Conservation (phyloP, 2,329 filamentous ascomycete genomes). For the Penicillium sp. region DNA sequence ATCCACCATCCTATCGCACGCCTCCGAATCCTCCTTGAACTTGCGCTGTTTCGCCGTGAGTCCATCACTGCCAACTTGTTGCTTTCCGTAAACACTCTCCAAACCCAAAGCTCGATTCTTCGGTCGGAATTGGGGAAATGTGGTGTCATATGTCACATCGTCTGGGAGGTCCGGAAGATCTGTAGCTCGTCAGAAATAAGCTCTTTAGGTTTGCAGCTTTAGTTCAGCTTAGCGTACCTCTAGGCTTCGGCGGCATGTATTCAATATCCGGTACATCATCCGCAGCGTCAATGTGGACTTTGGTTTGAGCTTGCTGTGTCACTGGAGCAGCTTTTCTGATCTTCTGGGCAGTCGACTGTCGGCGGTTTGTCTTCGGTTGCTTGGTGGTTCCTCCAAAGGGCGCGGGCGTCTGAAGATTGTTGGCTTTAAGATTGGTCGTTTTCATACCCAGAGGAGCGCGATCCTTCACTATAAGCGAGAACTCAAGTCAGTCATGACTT, state of each 20-base stretch:
- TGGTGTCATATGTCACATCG: conserved; percentile 41
- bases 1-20: conserved; percentile 57
- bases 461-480: conserved; percentile 47
- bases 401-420: conserved; percentile 56
- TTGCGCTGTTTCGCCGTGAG: conserved; percentile 60
- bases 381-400: conserved; percentile 53
- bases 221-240: conserved; percentile 33
- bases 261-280: conserved; percentile 67
- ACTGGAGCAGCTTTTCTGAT: conserved; percentile 49
- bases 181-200: conserved; percentile 39
- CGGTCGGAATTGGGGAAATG: conserved; percentile 46
- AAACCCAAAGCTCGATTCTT: conserved; percentile 47
- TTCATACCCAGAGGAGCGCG: conserved; percentile 85
- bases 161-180: conserved; percentile 40
- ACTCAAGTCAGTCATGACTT: conserved; percentile 6
- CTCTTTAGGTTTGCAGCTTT: not conserved
- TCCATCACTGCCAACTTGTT: conserved; percentile 47
- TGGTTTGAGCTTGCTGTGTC: conserved; percentile 37
- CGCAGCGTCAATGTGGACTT: conserved; percentile 43
- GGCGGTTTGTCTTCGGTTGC: conserved; percentile 42
- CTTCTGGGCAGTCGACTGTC: conserved; percentile 53
- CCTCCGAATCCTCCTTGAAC: conserved; percentile 55
- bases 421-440: conserved; percentile 86
- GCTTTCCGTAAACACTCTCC: conserved; percentile 42
- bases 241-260: conserved; percentile 71